Evolutionary conservation across 1,284 basidiomycete species (phyloP).

Genomic region (Ganoderma sp.): DNA sequence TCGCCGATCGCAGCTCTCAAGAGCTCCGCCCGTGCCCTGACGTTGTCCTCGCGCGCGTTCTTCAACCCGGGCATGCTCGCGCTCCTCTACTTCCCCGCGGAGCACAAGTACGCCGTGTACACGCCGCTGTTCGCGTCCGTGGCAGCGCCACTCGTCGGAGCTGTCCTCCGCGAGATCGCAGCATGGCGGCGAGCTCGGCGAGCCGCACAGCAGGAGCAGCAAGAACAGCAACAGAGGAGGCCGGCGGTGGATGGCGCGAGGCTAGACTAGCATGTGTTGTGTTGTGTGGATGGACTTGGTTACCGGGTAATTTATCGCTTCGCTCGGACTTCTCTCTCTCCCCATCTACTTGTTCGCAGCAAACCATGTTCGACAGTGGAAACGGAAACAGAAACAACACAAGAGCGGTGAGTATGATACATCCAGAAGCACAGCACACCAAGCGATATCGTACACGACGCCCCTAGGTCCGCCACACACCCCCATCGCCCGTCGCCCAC

Average conservation of each 20-base stretch:
- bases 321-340: neutral
- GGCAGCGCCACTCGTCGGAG: slow-evolving; percentile 80
- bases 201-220: slow-evolving; percentile 7
- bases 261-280: slow-evolving; percentile 4
- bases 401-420: slow-evolving; percentile 5
- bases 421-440: neutral
- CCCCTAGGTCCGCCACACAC: neutral
- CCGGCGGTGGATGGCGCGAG: neutral
- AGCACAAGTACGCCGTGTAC: slow-evolving; percentile 95
- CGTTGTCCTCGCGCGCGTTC: slow-evolving; percentile 87
- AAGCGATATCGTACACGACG: slow-evolving; percentile 3
- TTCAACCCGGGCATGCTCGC: slow-evolving; percentile 98
- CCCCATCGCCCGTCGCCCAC: neutral
- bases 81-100: slow-evolving; percentile 93
- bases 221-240: neutral
- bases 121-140: slow-evolving; percentile 91
- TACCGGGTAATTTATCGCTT: neutral
- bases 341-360: neutral
- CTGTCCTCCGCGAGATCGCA: slow-evolving; percentile 70
- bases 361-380: neutral
- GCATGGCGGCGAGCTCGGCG: slow-evolving; percentile 55
- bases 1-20: slow-evolving; percentile 58
- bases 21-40: slow-evolving; percentile 71
- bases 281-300: no score
- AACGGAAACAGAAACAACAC: neutral